Base-by-base conservation (phyloP, 2,329 filamentous ascomycete species). In the Lachnellula arida region DNA sequence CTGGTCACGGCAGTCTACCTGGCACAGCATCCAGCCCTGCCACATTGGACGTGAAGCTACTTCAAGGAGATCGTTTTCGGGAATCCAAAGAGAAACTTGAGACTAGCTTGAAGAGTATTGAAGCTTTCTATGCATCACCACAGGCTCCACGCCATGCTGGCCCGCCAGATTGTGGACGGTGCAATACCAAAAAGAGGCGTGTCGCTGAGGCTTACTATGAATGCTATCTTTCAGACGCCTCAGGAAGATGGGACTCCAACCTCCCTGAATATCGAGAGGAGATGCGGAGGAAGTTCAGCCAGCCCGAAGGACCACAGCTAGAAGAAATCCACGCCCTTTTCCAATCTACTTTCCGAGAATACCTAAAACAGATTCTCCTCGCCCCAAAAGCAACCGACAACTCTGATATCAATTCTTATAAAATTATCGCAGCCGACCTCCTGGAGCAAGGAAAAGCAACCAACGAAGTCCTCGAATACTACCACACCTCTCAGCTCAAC, bases 151-250 rank as follows among this genome's bases (percentile, higher is more conserved):
- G 44, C 14, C 66, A 69, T 46, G 53, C 58, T 22, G 65, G 60
- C 12, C 53, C 53, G n/a, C 56, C 59, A 32, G 49, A 60, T n/a
- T 69, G 67, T 46, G 51, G 60, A 42, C 51, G 59, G 19, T 69
- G 65, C 52, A 47, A 51, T 23, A 49, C 54, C 11, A 63, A 62
- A 34, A 65, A 65, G 37, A 42, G 55, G n/a, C 56, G 63, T 32
- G 61, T 66, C 8, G 52, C 46, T 12, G 49, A 65, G 56, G 65
- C 65, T n/a, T 68, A 62, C 52, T 54, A 60, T 42, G 56, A 63
- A 23, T 68, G 63, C 59, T 70, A 68, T 54, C 55, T 66, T 1
- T 58, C 60, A 2, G 28, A 60, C 14, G 60, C 64, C 7, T 60
- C 62, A 11, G 56, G 58, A 34, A 49, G 59, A 14, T 69, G 65